phyloP scores from a whole-genome alignment of 306 rosid genomes.

The Elaeagnus macrophylla region DNA sequence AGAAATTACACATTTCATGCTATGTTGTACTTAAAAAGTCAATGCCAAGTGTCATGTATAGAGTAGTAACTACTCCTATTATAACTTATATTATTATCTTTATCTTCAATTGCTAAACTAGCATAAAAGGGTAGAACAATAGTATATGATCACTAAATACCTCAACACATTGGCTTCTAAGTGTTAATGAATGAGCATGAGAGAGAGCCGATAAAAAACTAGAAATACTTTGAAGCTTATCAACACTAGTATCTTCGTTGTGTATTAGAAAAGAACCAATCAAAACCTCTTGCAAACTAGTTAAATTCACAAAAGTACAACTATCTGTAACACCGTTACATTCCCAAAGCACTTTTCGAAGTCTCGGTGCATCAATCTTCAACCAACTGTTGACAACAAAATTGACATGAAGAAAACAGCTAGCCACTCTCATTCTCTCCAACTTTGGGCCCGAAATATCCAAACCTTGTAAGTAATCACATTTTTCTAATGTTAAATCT shows the following conservation, averaged over 20 bases:
- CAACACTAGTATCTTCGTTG: constrained; percentile 24
- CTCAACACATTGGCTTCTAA: constrained; percentile 51
- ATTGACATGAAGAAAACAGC: constrained; percentile 37
- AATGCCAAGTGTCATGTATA: too few relatives aligned
- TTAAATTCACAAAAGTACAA: constrained; percentile 25
- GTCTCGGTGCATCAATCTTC: constrained; percentile 40
- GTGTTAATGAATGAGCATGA: constrained; percentile 33
- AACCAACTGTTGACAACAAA: constrained; percentile 38
- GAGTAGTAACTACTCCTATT: too few relatives aligned
- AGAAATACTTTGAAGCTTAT: constrained; percentile 44
- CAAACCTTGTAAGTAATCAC: constrained; percentile 42
- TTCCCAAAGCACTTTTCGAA: constrained; percentile 39
- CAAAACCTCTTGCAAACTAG: constrained; percentile 37
- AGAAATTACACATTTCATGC: too few relatives aligned
- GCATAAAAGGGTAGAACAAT: too few relatives aligned
- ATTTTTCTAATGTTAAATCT: constrained; percentile 43
- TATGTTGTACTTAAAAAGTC: too few relatives aligned
- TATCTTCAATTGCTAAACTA: too few relatives aligned
- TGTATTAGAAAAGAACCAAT: constrained; percentile 29
- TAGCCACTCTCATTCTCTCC: constrained; percentile 24
- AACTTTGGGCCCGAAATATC: constrained; percentile 39
- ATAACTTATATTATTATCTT: too few relatives aligned
- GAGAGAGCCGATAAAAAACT: constrained; percentile 46
- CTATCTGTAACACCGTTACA: constrained; percentile 38
- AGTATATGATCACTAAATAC: too few relatives aligned